Conservation (phyloP, 768 basidiomycete genomes). For the Lentinula sp. region DNA sequence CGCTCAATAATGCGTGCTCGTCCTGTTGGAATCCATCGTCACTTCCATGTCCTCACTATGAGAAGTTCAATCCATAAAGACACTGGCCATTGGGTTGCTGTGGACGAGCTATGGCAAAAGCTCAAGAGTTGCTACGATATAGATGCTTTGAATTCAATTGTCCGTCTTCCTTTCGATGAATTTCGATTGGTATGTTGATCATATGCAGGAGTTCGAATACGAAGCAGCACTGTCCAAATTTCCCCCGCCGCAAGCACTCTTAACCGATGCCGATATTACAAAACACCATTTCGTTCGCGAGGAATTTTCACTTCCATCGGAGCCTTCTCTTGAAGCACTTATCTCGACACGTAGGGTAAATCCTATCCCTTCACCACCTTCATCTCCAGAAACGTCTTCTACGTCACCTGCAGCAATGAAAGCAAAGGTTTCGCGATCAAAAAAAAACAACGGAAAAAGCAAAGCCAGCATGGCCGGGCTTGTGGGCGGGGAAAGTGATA, state of each 20-base stretch:
- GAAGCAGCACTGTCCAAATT: constrained; percentile 35
- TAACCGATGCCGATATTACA: constrained; percentile 61
- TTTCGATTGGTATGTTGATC: background rate
- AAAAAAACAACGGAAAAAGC: constrained; percentile 38
- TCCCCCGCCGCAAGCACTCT: constrained; percentile 54
- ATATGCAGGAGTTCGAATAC: constrained; percentile 39
- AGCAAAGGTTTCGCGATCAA: constrained; percentile 1
- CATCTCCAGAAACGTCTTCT: constrained; percentile 47
- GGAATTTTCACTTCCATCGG: constrained; percentile 59
- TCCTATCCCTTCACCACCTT: constrained; percentile 56
- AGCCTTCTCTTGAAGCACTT: constrained; percentile 53
- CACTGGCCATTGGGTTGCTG: constrained; percentile 52
- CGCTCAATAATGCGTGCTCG: constrained; percentile 75
- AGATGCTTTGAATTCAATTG: constrained; percentile 66
- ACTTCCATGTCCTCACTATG: constrained; percentile 77
- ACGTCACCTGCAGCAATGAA: constrained; percentile 16
- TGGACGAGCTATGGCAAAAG: constrained; percentile 73
- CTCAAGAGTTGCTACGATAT: constrained; percentile 66
- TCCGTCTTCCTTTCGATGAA: constrained; percentile 26
- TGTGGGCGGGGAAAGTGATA: constrained; percentile 80
- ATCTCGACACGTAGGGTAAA: constrained; percentile 61
- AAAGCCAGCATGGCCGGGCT: constrained; percentile 65
- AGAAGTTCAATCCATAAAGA: constrained; percentile 67
- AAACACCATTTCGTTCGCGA: constrained; percentile 68
- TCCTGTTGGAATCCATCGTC: constrained; percentile 77